Percentiles rank a stretch among this genome's conserved stretches.
These are phyloP conservation scores for Uromyces viciae-fabae DNA, from an alignment of 1,284 basidiomycete species.

Conservation along the genomic window DNA sequence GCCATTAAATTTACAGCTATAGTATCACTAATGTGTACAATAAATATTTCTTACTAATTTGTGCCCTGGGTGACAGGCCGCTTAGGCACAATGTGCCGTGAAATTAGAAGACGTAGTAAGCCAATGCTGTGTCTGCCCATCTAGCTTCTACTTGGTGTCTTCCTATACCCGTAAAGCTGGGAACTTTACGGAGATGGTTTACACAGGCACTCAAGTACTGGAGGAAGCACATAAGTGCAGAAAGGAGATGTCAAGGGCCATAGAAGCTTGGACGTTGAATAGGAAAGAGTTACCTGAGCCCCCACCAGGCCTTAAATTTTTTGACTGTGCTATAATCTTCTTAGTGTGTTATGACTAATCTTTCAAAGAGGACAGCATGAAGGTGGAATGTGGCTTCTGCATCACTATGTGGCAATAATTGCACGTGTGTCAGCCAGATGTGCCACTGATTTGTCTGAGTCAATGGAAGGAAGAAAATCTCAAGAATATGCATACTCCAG, in stretches of 20 bases:
- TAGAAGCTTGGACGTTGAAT: not conserved
- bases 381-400: not conserved
- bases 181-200: not conserved
- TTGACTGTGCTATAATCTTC: slow-evolving; percentile 4
- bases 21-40: too few relatives aligned
- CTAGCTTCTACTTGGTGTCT: not conserved
- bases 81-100: too few relatives aligned
- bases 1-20: too few relatives aligned
- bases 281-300: not conserved
- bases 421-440: not conserved
- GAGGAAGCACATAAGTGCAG: not conserved
- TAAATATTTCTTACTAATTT: too few relatives aligned
- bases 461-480: not conserved
- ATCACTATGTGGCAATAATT: not conserved
- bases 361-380: not conserved
- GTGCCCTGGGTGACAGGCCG: too few relatives aligned
- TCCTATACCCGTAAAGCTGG: not conserved
- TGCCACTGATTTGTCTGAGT: not conserved
- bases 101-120: too few relatives aligned
- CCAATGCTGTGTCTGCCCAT: too few relatives aligned
- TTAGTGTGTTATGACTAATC: slow-evolving; percentile 7
- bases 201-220: not conserved
- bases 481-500: too few relatives aligned
- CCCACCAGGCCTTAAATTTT: not conserved
- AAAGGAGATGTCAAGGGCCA: not conserved